Percentiles rank a stretch among this genome's conserved stretches.
phyloP scores from a whole-genome alignment of 164 flowering plant species.

The Umbilicus rupestris region DNA sequence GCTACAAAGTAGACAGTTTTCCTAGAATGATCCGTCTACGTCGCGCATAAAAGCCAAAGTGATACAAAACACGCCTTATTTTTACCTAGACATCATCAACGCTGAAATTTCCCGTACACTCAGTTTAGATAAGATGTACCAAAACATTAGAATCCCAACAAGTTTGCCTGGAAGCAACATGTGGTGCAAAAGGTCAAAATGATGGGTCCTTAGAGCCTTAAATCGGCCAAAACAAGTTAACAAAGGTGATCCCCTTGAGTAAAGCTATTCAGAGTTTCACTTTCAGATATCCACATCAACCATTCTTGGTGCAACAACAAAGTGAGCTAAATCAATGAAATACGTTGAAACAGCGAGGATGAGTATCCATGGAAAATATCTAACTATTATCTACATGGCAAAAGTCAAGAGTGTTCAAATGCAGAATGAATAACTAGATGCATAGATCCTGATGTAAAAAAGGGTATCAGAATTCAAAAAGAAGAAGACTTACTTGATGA shows the following conservation, averaged over 20 bases:
- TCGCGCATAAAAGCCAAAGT: background rate
- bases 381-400: background rate
- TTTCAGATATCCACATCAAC: background rate
- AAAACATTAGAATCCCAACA: background rate
- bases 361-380: background rate
- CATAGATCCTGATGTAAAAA: no score
- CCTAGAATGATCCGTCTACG: background rate
- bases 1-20: no score
- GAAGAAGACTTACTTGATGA: conserved; percentile 44
- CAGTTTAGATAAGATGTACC: background rate
- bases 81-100: background rate
- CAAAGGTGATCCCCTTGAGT: background rate
- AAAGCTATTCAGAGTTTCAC: background rate
- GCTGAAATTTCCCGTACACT: background rate
- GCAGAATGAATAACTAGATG: no score
- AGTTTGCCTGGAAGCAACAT: background rate
- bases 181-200: background rate
- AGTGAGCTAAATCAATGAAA: background rate
- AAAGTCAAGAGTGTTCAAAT: no score
- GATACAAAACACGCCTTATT: background rate
- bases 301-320: background rate
- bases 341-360: background rate
- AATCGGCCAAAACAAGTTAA: background rate
- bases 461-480: background rate
- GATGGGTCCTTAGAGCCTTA: background rate